Percentiles rank a stretch among this genome's conserved stretches.
Conservation (phyloP, 164 flowering plant genomes). For the Macadamia integrifolia region DNA sequence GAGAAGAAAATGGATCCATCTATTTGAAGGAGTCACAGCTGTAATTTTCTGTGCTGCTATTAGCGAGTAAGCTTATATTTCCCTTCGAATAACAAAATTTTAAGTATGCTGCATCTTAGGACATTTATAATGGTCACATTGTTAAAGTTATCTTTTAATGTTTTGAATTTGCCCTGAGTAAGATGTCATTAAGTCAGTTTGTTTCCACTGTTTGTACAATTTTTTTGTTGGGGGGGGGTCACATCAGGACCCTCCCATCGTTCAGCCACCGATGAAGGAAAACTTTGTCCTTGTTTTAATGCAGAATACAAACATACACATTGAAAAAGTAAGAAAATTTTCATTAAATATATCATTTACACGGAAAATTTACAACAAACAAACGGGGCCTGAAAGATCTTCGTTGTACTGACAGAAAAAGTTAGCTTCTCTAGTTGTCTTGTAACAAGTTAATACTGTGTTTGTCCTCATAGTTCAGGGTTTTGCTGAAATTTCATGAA, state of each 20-base stretch:
- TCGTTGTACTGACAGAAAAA: not conserved
- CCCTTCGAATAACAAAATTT: not conserved
- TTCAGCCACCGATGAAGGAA: too few relatives aligned
- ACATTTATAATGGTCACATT: not conserved
- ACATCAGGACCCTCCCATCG: too few relatives aligned
- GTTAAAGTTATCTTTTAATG: not conserved
- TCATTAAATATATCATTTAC: too few relatives aligned
- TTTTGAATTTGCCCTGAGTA: not conserved
- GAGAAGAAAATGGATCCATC: slow-evolving; percentile 99
- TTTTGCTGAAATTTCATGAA: too few relatives aligned
- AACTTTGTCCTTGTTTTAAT: too few relatives aligned
- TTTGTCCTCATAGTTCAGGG: too few relatives aligned
- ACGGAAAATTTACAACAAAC: too few relatives aligned
- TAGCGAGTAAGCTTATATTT: slow-evolving; percentile 73
- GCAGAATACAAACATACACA: too few relatives aligned
- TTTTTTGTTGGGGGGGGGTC: too few relatives aligned
- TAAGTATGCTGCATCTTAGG: not conserved
- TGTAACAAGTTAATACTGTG: not conserved
- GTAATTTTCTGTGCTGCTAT: slow-evolving; percentile 97
- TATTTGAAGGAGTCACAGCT: slow-evolving; percentile 95
- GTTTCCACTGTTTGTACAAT: too few relatives aligned
- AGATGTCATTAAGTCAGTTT: too few relatives aligned
- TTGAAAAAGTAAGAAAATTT: too few relatives aligned
- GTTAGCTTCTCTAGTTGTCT: not conserved
- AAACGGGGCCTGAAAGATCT: not conserved